phyloP scores from a whole-genome alignment of 305 asterid genomes.

The Striga hermonthica region DNA sequence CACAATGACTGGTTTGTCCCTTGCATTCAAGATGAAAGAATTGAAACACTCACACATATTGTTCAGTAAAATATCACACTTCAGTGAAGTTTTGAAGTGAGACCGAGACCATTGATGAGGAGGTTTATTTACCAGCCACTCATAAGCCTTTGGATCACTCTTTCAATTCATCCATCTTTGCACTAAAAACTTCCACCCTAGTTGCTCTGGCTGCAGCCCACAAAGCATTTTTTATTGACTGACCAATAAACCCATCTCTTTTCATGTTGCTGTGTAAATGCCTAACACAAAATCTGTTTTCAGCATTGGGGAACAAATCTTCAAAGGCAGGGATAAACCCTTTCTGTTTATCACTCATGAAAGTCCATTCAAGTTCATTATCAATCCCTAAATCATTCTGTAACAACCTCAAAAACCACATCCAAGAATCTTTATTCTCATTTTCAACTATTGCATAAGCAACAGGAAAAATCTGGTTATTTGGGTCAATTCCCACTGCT shows the following conservation, averaged over 20 bases:
- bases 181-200: not conserved
- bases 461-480: too few species aligned
- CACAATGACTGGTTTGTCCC: not conserved
- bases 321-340: constrained; percentile 4
- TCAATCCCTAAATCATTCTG: too few species aligned
- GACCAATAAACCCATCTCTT: not conserved
- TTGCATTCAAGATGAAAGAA: not conserved
- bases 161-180: not conserved
- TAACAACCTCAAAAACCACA: too few species aligned
- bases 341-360: too few species aligned
- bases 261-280: constrained; percentile 1
- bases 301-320: not conserved
- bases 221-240: not conserved
- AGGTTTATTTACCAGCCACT: not conserved
- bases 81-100: not conserved
- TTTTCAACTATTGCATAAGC: too few species aligned
- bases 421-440: too few species aligned
- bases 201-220: not conserved
- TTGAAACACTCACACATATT: constrained; percentile 1
- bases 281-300: not conserved
- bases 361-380: too few species aligned
- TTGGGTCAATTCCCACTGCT: too few species aligned
- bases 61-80: not conserved
- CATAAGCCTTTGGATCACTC: not conserved
- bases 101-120: not conserved